Evolutionary conservation across 1,139 yeast genomes (phyloP), one percentile per base, ranked within the genome.

Genomic region (Yamadazyma epiphylla): DNA sequence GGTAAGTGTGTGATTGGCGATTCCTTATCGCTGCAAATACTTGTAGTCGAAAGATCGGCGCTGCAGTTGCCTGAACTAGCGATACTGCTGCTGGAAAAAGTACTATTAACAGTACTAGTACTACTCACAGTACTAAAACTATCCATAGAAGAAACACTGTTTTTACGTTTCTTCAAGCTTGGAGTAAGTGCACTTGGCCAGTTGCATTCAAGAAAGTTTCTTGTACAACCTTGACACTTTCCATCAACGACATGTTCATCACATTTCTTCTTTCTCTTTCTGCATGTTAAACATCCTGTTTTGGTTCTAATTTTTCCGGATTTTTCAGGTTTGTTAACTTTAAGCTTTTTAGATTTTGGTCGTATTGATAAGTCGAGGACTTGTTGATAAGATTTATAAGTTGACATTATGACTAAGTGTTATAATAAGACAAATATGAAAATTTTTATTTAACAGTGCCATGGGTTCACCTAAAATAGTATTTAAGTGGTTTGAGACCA

Each of bases 211-310:
- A 68, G 55, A 35, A 66, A 68, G 58, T 68, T 68, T 39, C 74
- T 53, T 9, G 67, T 58, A 38, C 74, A 68, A 4, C 64, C 73
- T 42, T 66, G 70, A 45, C 74, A 68, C 46, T 68, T 68, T 3
- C 74, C 74, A 36, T 60, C 60, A 10, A 58, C 61, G 21, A 50
- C 57, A 31, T 60, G 58, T 43, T 65, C 71, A 41, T 65, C 72
- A 50, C 72, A 65, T 58, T 65, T 65, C 58, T 65, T 65, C 60
- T 65, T 65, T 49, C 72, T 58, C 48, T 54, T 62, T 33, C 72
- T 59, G 41, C 72, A 65, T 6, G 70, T 64, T 30, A 64, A 52
- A 43, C 72, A 65, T 10, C 72, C 72, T 4, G 70, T 59, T 38
- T 61, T 64, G 19, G 70, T 63, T 51, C 72, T 58, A 35, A 46